Base-by-base conservation (phyloP, 2,329 filamentous ascomycete species). In the Capronia epimyces region DNA sequence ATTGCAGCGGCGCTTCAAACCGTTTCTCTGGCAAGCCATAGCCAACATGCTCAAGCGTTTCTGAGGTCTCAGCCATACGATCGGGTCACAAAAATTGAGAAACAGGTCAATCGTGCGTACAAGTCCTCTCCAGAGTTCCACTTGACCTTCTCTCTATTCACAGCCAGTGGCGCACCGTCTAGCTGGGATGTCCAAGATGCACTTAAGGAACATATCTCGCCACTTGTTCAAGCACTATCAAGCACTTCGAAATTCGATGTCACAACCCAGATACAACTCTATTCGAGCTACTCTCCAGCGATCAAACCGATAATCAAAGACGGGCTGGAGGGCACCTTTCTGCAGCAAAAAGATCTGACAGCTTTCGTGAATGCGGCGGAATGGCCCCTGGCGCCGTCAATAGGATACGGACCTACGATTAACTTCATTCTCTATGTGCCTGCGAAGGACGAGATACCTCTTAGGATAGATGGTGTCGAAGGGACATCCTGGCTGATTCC, bases 361-460 rank as follows among this genome's bases (percentile, higher is more conserved):
- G 90, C 87, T 1, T 98, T 98, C 64, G 89, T 98, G 69, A 98
- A 98, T 64, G 90, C 91, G 2, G 93, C 93, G 1, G 93, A 98
- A 71, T 98, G 93, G 93, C 93, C 93, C 0, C 71, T 98, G 2
- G 95, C 87, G 56, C 91, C 91, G 0, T 95, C 89, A 50, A 97
- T 98, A 60, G 93, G 90, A 36, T 44, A 57, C 42, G 91, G 91
- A 0, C 93, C 93, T 1, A 98, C 93, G 0, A 83, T 98, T 64
- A 97, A 98, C 69, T 97, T 98, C 66, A 83, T 97, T 50, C 77
- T 97, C 22, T 98, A 93, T 64, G 82, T 94, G 6, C 89, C 90
- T 4, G 82, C 87, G 51, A 80, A 86, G 52, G 70, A 70, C 5
- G 76, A 82, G 53, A 77, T 76, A 2, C 83, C 82, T 10, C 69